A percentile compares a stretch with the other conserved stretches of the same genome.
Evolutionary conservation across 2,329 filamentous ascomycete genomes (phyloP).

Genomic region (Xylariaceae sp.): DNA sequence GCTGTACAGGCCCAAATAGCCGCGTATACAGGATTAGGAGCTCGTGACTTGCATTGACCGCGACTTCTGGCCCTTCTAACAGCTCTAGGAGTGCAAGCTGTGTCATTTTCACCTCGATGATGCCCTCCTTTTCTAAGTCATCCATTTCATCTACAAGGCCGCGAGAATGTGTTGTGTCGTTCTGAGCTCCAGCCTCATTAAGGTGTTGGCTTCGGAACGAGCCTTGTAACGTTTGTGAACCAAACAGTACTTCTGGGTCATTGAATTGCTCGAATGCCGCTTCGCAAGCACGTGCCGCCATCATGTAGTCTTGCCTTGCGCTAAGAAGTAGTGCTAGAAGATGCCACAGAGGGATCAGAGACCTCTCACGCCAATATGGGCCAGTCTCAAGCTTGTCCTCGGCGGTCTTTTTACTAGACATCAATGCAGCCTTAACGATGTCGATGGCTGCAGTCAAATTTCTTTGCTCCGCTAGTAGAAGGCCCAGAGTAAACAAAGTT

Average conservation of each 20-base stretch:
- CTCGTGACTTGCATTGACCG: constrained; percentile 88
- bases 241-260: constrained; percentile 73
- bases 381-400: constrained; percentile 54
- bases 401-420: constrained; percentile 59
- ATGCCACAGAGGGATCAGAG: constrained; percentile 86
- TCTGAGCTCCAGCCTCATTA: constrained; percentile 57
- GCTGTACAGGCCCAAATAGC: constrained; percentile 70
- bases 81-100: constrained; percentile 85
- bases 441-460: constrained; percentile 83
- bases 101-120: constrained; percentile 96
- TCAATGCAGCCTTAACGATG: constrained; percentile 77
- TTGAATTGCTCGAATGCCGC: constrained; percentile 91
- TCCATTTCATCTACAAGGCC: constrained; percentile 81
- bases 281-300: constrained; percentile 83
- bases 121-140: constrained; percentile 80
- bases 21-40: constrained; percentile 81
- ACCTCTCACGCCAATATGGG: constrained; percentile 67
- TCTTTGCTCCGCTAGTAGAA: constrained; percentile 88
- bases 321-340: constrained; percentile 85
- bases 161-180: constrained; percentile 43
- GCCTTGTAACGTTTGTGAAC: constrained; percentile 57
- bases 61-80: constrained; percentile 80
- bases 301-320: constrained; percentile 82
- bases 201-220: constrained; percentile 71
- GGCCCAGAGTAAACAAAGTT: constrained; percentile 78